These are phyloP conservation scores for Tylopilus sp. DNA, from an alignment of 1,284 basidiomycete genomes.

Conservation along the genomic window DNA sequence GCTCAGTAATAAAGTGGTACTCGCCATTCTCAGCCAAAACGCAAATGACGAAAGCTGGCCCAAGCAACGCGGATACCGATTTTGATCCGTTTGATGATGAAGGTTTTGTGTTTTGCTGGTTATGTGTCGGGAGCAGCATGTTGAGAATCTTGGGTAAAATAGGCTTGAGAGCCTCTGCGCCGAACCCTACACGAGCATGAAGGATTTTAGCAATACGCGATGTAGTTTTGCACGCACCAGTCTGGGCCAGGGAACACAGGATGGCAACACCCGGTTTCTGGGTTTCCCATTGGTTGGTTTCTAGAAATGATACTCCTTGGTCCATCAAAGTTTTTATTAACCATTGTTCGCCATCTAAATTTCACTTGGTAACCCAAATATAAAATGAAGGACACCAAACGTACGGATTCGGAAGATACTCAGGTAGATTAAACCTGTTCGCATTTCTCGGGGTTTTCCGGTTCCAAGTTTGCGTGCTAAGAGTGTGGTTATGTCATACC, in stretches of 20 bases:
- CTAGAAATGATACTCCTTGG: slow-evolving; percentile 12
- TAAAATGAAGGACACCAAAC: not conserved
- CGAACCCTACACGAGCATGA: slow-evolving; percentile 14
- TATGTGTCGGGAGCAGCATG: slow-evolving; percentile 20
- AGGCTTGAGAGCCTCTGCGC: slow-evolving; percentile 13
- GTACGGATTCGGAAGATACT: slow-evolving; percentile 17
- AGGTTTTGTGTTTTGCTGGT: not conserved
- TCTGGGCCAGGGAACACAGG: slow-evolving; percentile 21
- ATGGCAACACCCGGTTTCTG: slow-evolving; percentile 23
- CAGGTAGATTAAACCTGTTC: slow-evolving; percentile 21
- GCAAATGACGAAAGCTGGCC: slow-evolving; percentile 20
- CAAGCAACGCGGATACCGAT: slow-evolving; percentile 14
- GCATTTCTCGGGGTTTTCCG: slow-evolving; percentile 15
- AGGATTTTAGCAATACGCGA: not conserved
- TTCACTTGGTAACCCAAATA: not conserved
- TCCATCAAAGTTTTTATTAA: slow-evolving; percentile 19
- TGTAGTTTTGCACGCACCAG: slow-evolving; percentile 7
- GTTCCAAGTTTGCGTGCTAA: slow-evolving; percentile 19
- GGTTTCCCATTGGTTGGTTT: slow-evolving; percentile 12
- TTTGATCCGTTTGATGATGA: slow-evolving; percentile 9
- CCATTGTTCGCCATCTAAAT: slow-evolving; percentile 18
- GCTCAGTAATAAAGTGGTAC: not conserved
- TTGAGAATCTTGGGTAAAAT: slow-evolving; percentile 14
- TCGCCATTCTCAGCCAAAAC: slow-evolving; percentile 15
- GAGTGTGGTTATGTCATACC: slow-evolving; percentile 17